Conservation (phyloP, 805 yeast species). For the Ascoidea asiatica region DNA sequence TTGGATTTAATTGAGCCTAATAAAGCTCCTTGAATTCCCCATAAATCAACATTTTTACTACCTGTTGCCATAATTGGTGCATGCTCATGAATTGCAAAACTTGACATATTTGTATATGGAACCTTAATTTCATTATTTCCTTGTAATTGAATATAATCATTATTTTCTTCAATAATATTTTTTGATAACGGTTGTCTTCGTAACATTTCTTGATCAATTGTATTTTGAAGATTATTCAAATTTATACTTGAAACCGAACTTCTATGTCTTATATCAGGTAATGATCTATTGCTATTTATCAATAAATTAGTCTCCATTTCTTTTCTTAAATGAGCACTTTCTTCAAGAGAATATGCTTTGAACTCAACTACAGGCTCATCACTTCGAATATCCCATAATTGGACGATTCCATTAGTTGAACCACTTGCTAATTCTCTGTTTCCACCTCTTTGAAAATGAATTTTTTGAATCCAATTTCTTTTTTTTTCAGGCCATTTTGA, state of each 20-base stretch:
- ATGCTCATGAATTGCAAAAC: constrained; percentile 84
- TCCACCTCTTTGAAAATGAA: constrained; percentile 96
- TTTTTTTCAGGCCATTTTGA: constrained; percentile 19
- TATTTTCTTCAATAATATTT: constrained; percentile 11
- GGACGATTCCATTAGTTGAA: constrained; percentile 66
- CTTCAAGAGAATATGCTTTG: constrained; percentile 31
- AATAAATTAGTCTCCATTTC: constrained; percentile 6
- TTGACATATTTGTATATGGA: constrained; percentile 34
- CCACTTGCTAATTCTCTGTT: constrained; percentile 81
- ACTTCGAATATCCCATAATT: constrained; percentile 80
- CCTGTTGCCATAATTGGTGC: constrained; percentile 93
- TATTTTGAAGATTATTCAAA: neutral
- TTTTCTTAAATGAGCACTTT: constrained; percentile 11
- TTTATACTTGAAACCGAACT: too few relatives aligned
- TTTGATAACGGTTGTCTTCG: too few relatives aligned
- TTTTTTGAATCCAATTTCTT: constrained; percentile 51
- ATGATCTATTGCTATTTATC: too few relatives aligned
- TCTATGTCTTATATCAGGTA: neutral
- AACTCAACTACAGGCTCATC: constrained; percentile 59
- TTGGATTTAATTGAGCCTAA: neutral
- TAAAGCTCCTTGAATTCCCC: constrained; percentile 40
- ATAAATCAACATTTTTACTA: constrained; percentile 60
- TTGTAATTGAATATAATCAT: too few relatives aligned
- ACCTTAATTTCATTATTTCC: neutral
- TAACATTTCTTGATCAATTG: neutral